A percentile compares a stretch with the other conserved stretches of the same genome.
These are phyloP conservation scores for Leucogyrophana mollusca DNA, from an alignment of 768 basidiomycete species.

Conservation along the genomic window DNA sequence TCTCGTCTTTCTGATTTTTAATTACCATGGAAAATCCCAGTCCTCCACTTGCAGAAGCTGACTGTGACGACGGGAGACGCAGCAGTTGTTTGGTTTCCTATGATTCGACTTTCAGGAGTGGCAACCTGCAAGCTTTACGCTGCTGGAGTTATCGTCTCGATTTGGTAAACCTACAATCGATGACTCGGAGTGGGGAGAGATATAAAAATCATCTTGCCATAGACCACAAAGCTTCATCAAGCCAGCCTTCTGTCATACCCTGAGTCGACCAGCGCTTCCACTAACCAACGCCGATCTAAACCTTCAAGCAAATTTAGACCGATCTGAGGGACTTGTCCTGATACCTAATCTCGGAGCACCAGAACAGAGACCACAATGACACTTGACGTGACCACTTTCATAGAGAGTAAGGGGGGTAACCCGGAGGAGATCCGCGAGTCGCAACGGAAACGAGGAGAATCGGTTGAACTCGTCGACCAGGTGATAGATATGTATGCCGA, in stretches of 20 bases:
- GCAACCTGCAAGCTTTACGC: not conserved
- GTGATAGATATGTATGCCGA: conserved; percentile 88
- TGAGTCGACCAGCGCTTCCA: not conserved
- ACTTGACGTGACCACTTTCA: conserved; percentile 76
- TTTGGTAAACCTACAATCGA: conserved; percentile 8
- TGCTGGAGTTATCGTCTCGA: not conserved
- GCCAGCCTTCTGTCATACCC: not conserved
- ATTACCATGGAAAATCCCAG: too few species aligned
- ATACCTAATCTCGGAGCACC: not conserved
- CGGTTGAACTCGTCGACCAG: conserved; percentile 92
- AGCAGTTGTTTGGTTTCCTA: too few species aligned
- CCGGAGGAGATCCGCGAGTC: conserved; percentile 88
- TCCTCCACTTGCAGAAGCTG: too few species aligned
- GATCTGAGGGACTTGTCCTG: too few species aligned
- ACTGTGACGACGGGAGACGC: too few species aligned
- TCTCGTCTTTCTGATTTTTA: not conserved
- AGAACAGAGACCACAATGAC: conserved; percentile 53
- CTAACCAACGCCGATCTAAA: not conserved
- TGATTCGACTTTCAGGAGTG: too few species aligned
- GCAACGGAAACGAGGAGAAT: conserved; percentile 85
- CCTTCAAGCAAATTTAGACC: too few species aligned
- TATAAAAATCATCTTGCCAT: conserved; percentile 1
- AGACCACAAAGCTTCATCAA: not conserved
- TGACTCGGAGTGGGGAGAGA: conserved; percentile 3
- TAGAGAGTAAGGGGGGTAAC: conserved; percentile 89